These are phyloP conservation scores for Zymoseptoria passerinii DNA, from an alignment of 2,329 filamentous ascomycete species.

Conservation along the genomic window DNA sequence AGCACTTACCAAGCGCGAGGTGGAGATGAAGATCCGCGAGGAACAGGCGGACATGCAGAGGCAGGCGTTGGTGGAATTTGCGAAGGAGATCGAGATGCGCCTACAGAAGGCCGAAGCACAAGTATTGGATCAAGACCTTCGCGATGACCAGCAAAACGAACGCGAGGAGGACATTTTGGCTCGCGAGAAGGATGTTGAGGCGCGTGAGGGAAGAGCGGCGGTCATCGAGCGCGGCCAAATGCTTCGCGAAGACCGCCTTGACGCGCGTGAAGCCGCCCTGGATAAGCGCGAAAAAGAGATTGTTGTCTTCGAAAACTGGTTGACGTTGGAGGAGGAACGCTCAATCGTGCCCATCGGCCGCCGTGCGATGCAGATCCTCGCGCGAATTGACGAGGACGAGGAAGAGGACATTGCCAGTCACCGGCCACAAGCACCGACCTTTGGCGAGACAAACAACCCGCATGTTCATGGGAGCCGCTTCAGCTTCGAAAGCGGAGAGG, in stretches of 20 bases:
- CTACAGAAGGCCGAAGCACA: not conserved
- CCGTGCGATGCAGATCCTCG: not conserved
- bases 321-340: not conserved
- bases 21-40: not conserved
- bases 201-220: too few relatives aligned
- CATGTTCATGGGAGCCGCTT: not conserved
- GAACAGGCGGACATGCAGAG: too few relatives aligned
- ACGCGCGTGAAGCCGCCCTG: not conserved
- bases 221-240: not conserved
- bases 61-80: too few relatives aligned
- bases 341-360: not conserved
- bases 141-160: not conserved
- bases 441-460: not conserved
- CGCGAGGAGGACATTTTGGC: not conserved
- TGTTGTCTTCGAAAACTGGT: not conserved
- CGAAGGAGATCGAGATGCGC: not conserved
- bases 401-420: not conserved
- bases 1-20: not conserved
- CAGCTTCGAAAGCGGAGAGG: not conserved
- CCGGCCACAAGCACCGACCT: not conserved
- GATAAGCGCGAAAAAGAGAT: not conserved
- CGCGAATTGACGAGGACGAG: not conserved
- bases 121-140: not conserved
- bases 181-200: not conserved
- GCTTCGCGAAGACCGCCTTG: not conserved